A percentile compares a stretch with the other conserved stretches of the same genome.
These are phyloP conservation scores for Lachnellula occidentalis DNA, from an alignment of 2,329 filamentous ascomycete genomes.

Conservation along the genomic window DNA sequence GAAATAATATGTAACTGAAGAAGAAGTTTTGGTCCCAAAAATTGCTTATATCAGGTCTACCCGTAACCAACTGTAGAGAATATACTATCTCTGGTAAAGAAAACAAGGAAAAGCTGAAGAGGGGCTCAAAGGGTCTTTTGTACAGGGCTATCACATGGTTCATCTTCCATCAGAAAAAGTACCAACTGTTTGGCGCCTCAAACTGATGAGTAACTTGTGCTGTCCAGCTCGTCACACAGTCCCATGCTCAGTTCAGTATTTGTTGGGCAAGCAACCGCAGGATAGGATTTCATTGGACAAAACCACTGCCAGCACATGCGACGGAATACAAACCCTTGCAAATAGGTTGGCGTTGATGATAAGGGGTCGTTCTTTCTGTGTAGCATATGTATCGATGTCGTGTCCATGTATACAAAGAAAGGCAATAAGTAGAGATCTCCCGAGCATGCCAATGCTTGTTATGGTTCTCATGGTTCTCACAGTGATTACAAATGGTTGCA, in stretches of 20 bases:
- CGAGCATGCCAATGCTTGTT: background rate
- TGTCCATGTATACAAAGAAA: background rate
- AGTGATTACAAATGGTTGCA: background rate
- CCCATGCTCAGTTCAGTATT: background rate
- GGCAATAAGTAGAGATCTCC: background rate
- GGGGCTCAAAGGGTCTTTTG: background rate
- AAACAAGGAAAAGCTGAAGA: too few relatives aligned
- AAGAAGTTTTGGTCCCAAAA: too few relatives aligned
- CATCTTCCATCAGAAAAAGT: background rate
- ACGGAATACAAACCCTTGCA: background rate
- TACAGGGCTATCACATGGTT: background rate
- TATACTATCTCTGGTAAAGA: too few relatives aligned
- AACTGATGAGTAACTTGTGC: background rate
- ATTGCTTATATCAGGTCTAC: too few relatives aligned
- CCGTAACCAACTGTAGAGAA: too few relatives aligned
- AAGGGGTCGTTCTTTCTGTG: background rate
- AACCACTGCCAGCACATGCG: conserved; percentile 20
- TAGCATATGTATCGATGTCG: background rate
- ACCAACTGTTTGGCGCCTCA: background rate
- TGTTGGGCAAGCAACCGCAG: conserved; percentile 6
- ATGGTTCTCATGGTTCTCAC: background rate
- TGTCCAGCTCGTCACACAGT: conserved; percentile 3
- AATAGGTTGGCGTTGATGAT: too few relatives aligned
- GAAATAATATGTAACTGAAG: too few relatives aligned
- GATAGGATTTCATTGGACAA: conserved; percentile 10